Conservation (phyloP, 371 early-diverging fungal species). For the Lichtheimia ramosa region DNA sequence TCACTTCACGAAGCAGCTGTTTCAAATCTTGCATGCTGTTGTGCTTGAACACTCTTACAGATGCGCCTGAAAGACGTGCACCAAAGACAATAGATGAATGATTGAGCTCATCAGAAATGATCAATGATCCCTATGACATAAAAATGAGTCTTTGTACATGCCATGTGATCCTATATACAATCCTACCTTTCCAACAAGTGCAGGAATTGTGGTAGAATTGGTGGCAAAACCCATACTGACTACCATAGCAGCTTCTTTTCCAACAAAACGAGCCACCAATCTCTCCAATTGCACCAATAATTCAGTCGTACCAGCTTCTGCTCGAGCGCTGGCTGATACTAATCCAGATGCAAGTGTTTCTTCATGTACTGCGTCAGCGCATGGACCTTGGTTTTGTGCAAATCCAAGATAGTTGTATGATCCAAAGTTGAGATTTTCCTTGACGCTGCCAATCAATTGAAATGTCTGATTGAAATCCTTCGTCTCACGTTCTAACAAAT, state of each 20-base stretch:
- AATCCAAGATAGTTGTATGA: constrained; percentile 99
- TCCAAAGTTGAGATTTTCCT: constrained; percentile 91
- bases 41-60: constrained; percentile 96
- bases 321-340: constrained; percentile 64
- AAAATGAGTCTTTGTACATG: too few relatives aligned
- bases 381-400: constrained; percentile 88
- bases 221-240: constrained; percentile 99
- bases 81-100: constrained; percentile 98
- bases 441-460: constrained; percentile 79
- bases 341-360: constrained; percentile 67
- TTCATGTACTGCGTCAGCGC: constrained; percentile 90
- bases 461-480: constrained; percentile 80
- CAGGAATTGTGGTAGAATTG: constrained; percentile 97
- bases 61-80: constrained; percentile 92
- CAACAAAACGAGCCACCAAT: constrained; percentile 94
- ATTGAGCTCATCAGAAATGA: constrained; percentile 98
- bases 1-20: constrained; percentile 83
- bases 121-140: constrained; percentile 69
- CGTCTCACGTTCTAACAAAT: constrained; percentile 82
- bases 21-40: constrained; percentile 88
- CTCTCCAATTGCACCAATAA: constrained; percentile 85
- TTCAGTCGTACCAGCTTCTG: constrained; percentile 68
- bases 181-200: constrained; percentile 78
- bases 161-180: too few relatives aligned
- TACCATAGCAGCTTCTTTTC: constrained; percentile 92